Evolutionary conservation across 2,329 filamentous ascomycete genomes (phyloP), one percentile per base, ranked within the genome.

Genomic region (Clathrospora elynae): DNA sequence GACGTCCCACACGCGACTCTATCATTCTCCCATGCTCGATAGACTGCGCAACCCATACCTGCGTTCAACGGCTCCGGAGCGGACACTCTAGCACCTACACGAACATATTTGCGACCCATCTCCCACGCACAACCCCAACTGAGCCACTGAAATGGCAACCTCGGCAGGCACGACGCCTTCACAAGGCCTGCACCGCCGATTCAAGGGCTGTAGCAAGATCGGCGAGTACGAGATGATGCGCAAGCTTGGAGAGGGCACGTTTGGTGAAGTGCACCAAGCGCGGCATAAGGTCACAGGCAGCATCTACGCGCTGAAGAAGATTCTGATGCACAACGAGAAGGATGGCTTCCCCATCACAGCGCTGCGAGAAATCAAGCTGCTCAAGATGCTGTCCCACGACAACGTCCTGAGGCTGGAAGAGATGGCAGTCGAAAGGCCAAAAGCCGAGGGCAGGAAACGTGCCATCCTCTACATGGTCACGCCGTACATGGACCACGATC

Each of bases 271-370:
- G 25, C 90, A 96, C 71, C 93, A 92, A 64, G 93, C 90, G 49
- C 82, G 82, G 49, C 90, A 87, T 18, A 85, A 83, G 61, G 87
- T 81, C 62, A 88, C 84, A 1, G 86, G 88, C 39, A 79, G 82
- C 16, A 71, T 92, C 31, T 87, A 96, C 48, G 93, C 93, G 3
- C 73, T 99, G 64, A 99, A 99, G 77, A 97, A 97, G 79, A 99
- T 99, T 56, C 83, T 99, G 55, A 96, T 97, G 88, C 93, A 97
- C 70, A 95, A 97, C 70, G 93, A 99, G 75, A 97, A 96, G 70
- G 93, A 99, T 72, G 93, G 93, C 77, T 99, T 99, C 59, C 93
- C 93, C n/a, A 99, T 99, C 53, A 99, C 93, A 1, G 92, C 93
- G 5, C 81, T 99, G 31, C 88, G 93, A 65, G 93, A 99, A 71